A percentile compares a stretch with the other conserved stretches of the same genome.
Conservation (phyloP, 352 stramenopile genomes). For the Pseudoperonospora humuli region DNA sequence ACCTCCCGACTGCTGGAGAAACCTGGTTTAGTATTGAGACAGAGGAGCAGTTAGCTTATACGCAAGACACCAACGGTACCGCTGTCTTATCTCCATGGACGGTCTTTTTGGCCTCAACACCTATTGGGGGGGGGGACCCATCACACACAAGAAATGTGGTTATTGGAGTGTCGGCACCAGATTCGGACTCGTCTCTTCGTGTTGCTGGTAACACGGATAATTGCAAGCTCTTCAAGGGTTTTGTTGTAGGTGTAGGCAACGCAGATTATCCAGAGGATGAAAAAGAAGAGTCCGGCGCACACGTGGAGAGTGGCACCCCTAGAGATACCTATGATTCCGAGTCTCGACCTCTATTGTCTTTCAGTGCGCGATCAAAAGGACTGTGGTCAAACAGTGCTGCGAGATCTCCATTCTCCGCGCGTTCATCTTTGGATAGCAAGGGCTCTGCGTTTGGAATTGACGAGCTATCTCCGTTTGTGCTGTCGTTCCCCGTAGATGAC, state of each 20-base stretch:
- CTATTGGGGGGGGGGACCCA: slow-evolving; percentile 32
- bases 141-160: slow-evolving; percentile 66
- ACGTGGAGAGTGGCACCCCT: slow-evolving; percentile 11
- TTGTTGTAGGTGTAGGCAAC: slow-evolving; percentile 64
- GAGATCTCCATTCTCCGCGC: slow-evolving; percentile 35
- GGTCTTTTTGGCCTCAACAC: slow-evolving; percentile 63
- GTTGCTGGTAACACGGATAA: slow-evolving; percentile 52
- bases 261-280: slow-evolving; percentile 30
- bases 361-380: slow-evolving; percentile 17
- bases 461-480: slow-evolving; percentile 41
- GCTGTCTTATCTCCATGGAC: slow-evolving; percentile 66
- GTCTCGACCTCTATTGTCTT: slow-evolving; percentile 36
- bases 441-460: slow-evolving; percentile 26
- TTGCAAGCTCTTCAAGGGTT: slow-evolving; percentile 53
- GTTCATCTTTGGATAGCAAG: slow-evolving; percentile 34
- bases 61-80: slow-evolving; percentile 60
- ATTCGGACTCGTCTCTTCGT: slow-evolving; percentile 57
- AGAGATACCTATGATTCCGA: slow-evolving; percentile 26
- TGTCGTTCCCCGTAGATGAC: slow-evolving; percentile 71
- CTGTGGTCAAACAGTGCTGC: slow-evolving; percentile 36
- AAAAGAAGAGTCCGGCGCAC: slow-evolving; percentile 7
- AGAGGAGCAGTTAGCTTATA: slow-evolving; percentile 71
- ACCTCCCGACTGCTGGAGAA: slow-evolving; percentile 53
- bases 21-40: slow-evolving; percentile 84
- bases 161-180: slow-evolving; percentile 52